Percentiles rank a stretch among this genome's conserved stretches.
Conservation (phyloP, 1,284 basidiomycete species). For the Paramarasmius palmivorus region DNA sequence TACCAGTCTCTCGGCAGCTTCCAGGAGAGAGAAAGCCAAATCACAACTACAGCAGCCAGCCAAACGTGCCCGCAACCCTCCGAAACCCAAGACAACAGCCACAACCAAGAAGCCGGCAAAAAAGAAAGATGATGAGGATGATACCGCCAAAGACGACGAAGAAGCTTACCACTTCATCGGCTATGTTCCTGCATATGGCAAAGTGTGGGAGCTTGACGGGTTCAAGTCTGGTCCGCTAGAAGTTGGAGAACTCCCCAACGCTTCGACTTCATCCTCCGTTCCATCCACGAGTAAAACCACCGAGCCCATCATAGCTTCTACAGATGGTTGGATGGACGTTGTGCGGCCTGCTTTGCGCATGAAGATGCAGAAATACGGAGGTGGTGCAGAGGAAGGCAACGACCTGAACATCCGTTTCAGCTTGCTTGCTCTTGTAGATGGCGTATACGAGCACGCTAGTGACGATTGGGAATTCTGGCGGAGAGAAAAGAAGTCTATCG, state of each 20-base stretch:
- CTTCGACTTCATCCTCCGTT: slow-evolving; percentile 14
- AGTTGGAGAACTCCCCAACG: slow-evolving; percentile 50
- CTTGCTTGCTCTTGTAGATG: slow-evolving; percentile 59
- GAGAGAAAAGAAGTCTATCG: slow-evolving; percentile 44
- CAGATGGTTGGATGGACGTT: slow-evolving; percentile 68
- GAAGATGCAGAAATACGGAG: slow-evolving; percentile 60
- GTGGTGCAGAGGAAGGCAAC: slow-evolving; percentile 36
- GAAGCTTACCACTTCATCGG: slow-evolving; percentile 63
- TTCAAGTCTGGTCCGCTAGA: slow-evolving; percentile 57
- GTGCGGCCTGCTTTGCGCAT: slow-evolving; percentile 57
- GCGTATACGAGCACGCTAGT: slow-evolving; percentile 45
- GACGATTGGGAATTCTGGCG: slow-evolving; percentile 56
- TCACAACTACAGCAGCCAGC: slow-evolving; percentile 19
- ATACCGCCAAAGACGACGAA: slow-evolving; percentile 27
- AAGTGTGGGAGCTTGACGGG: slow-evolving; percentile 64
- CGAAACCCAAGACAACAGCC: slow-evolving; percentile 25
- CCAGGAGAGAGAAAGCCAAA: slow-evolving; percentile 29
- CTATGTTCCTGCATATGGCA: slow-evolving; percentile 59
- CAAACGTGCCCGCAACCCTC: slow-evolving; percentile 41
- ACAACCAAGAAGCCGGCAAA: slow-evolving; percentile 22
- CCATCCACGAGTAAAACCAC: too few species aligned
- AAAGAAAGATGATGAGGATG: slow-evolving; percentile 20
- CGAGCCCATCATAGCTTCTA: too few species aligned
- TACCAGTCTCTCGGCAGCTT: slow-evolving; percentile 37
- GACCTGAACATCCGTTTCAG: slow-evolving; percentile 57